A percentile compares a stretch with the other conserved stretches of the same genome.
Conservation (phyloP, 768 basidiomycete genomes). For the Pholiota conissans region DNA sequence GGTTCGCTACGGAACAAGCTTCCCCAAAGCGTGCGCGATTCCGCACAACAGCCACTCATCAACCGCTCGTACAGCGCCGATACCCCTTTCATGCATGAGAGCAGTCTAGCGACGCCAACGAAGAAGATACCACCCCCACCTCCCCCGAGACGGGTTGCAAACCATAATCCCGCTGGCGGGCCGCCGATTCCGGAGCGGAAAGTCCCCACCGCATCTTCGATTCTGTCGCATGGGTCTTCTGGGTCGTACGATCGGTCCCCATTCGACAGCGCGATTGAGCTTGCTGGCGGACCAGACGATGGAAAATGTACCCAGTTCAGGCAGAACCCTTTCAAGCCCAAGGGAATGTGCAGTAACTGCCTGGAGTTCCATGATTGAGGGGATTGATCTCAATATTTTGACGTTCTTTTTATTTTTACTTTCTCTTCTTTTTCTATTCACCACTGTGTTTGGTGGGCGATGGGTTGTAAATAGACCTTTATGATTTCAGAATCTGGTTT, state of each 20-base stretch:
- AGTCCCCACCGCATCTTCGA: not conserved
- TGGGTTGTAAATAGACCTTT: not conserved
- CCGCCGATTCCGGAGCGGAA: conserved; percentile 45
- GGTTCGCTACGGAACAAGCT: conserved; percentile 11
- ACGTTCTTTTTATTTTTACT: not conserved
- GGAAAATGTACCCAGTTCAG: conserved; percentile 51
- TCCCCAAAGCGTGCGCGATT: conserved; percentile 13
- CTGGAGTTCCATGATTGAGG: conserved; percentile 48
- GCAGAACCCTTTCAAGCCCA: conserved; percentile 66
- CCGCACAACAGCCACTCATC: conserved; percentile 24
- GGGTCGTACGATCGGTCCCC: conserved; percentile 51
- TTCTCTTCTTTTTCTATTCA: not conserved
- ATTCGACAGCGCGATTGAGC: conserved; percentile 63
- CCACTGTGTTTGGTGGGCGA: not conserved
- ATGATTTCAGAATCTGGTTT: not conserved
- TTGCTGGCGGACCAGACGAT: conserved; percentile 18
- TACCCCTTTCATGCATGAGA: conserved; percentile 3
- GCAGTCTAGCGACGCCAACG: conserved; percentile 12
- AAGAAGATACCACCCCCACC: conserved; percentile 66
- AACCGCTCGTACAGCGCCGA: conserved; percentile 22
- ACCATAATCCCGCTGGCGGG: conserved; percentile 27
- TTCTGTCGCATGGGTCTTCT: not conserved
- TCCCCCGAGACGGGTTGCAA: conserved; percentile 53
- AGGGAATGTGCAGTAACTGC: conserved; percentile 68
- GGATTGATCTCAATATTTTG: not conserved